These are phyloP conservation scores for Furcasterigmium sp. DNA, from an alignment of 2,329 filamentous ascomycete species.

Conservation along the genomic window DNA sequence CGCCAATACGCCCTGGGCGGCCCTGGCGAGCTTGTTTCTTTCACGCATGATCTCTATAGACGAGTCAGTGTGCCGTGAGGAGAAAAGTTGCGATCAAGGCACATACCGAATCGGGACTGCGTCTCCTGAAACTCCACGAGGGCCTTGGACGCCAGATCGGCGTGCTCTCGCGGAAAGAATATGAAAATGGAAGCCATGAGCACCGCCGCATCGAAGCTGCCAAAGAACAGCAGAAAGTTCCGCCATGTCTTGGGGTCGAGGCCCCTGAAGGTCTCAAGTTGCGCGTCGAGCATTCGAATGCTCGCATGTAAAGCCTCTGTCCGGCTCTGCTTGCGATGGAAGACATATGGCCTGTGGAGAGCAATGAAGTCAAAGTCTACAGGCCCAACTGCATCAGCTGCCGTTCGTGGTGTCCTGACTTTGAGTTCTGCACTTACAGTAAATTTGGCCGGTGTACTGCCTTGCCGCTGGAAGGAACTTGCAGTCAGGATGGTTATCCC, in stretches of 20 bases:
- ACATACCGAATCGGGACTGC: conserved; percentile 43
- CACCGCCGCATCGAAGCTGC: conserved; percentile 59
- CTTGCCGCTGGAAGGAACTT: conserved; percentile 46
- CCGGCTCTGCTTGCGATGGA: conserved; percentile 49
- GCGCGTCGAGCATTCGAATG: conserved; percentile 49
- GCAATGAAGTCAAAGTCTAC: conserved; percentile 50
- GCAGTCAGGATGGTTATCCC: conserved; percentile 47
- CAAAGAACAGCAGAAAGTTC: conserved; percentile 53
- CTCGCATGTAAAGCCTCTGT: conserved; percentile 50
- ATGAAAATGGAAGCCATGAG: conserved; percentile 57
- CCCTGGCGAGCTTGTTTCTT: conserved; percentile 47
- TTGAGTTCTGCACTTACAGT: too few species aligned
- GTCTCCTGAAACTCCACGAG: conserved; percentile 56
- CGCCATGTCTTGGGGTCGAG: conserved; percentile 45
- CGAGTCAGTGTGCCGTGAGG: too few species aligned
- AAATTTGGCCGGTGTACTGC: conserved; percentile 37
- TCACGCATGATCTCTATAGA: conserved; percentile 45
- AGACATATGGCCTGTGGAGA: conserved; percentile 57
- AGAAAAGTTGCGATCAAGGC: background rate
- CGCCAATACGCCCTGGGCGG: conserved; percentile 49
- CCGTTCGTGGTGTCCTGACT: too few species aligned
- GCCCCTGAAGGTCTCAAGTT: conserved; percentile 42
- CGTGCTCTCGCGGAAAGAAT: conserved; percentile 51
- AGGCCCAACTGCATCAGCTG: too few species aligned
- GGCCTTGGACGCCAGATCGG: conserved; percentile 38